A percentile compares a stretch with the other conserved stretches of the same genome.
Evolutionary conservation across 176 grass and related monocot genomes (phyloP).

Genomic region (Rhynchospora pubera): DNA sequence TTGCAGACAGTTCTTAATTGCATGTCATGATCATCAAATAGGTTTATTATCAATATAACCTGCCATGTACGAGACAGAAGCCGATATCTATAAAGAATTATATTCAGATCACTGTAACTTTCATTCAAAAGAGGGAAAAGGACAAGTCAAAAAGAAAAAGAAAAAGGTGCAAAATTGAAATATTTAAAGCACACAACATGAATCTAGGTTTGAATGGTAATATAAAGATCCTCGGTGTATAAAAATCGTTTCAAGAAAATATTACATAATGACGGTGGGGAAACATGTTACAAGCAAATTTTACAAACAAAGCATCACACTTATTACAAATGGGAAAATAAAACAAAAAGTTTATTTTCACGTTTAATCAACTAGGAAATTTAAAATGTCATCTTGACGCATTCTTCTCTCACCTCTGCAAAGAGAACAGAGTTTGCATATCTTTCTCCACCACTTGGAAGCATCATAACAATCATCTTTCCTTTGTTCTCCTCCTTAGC

Average conservation of each 20-base stretch:
- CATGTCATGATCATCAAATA: too few species aligned
- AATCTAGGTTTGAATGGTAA: not conserved
- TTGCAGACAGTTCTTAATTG: too few species aligned
- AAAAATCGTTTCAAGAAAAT: not conserved
- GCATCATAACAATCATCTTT: constrained; percentile 70
- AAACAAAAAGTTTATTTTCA: not conserved
- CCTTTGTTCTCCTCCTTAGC: constrained; percentile 42
- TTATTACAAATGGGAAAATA: too few species aligned
- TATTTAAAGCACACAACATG: not conserved
- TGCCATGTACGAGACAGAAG: too few species aligned
- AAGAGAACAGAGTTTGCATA: constrained; percentile 60
- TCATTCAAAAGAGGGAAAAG: not conserved
- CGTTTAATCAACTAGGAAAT: not conserved
- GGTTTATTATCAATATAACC: too few species aligned
- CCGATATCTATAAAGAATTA: not conserved
- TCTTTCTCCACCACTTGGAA: constrained; percentile 54
- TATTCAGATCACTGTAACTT: not conserved
- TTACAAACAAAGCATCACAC: not conserved
- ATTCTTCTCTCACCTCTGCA: constrained; percentile 49
- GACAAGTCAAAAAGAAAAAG: not conserved
- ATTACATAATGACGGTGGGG: not conserved
- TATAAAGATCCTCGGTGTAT: not conserved
- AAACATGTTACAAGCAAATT: not conserved
- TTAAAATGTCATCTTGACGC: constrained; percentile 57
- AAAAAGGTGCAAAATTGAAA: not conserved